Percentiles rank a stretch among this genome's conserved stretches.
Conservation (phyloP, 2,329 filamentous ascomycete species). For the Raffaelea ambrosiae region DNA sequence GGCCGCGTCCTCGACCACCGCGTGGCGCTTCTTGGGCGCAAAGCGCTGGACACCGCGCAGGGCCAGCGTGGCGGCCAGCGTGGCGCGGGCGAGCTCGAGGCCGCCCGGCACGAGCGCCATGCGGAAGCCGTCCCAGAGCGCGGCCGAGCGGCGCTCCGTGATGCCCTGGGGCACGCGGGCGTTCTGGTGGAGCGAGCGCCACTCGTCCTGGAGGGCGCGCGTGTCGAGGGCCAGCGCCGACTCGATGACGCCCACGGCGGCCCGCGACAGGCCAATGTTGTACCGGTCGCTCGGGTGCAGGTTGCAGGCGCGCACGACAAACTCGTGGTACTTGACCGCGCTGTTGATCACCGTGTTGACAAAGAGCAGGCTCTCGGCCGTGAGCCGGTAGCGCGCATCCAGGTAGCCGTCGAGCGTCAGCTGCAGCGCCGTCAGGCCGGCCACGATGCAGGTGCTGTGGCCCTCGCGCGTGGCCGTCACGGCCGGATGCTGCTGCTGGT, state of each 20-base stretch:
- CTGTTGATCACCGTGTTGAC: slow-evolving; percentile 59
- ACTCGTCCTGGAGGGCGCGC: slow-evolving; percentile 60
- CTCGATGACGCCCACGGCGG: slow-evolving; percentile 57
- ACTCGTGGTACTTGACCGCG: slow-evolving; percentile 51
- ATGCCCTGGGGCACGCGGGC: slow-evolving; percentile 55
- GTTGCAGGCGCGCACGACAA: slow-evolving; percentile 48
- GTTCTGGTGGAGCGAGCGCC: slow-evolving; percentile 52
- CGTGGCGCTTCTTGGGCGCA: slow-evolving; percentile 40
- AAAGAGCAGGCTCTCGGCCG: slow-evolving; percentile 35
- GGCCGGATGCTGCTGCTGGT: no score
- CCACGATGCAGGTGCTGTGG: slow-evolving; percentile 52
- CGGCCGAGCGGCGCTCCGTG: slow-evolving; percentile 59
- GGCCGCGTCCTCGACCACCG: slow-evolving; percentile 26
- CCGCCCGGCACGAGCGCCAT: slow-evolving; percentile 58
- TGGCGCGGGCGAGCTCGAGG: slow-evolving; percentile 63
- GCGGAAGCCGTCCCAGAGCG: slow-evolving; percentile 71
- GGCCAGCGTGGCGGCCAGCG: slow-evolving; percentile 61
- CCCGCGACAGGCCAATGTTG: slow-evolving; percentile 41
- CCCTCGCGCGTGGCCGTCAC: slow-evolving; percentile 49
- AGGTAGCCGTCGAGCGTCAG: slow-evolving; percentile 49
- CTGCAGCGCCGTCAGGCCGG: slow-evolving; percentile 53
- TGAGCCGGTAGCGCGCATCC: slow-evolving; percentile 32
- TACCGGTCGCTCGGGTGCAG: slow-evolving; percentile 33
- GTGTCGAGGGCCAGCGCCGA: slow-evolving; percentile 63
- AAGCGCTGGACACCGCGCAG: slow-evolving; percentile 72